Conservation (phyloP, 306 rosid species). For the Dicorynia guianensis region DNA sequence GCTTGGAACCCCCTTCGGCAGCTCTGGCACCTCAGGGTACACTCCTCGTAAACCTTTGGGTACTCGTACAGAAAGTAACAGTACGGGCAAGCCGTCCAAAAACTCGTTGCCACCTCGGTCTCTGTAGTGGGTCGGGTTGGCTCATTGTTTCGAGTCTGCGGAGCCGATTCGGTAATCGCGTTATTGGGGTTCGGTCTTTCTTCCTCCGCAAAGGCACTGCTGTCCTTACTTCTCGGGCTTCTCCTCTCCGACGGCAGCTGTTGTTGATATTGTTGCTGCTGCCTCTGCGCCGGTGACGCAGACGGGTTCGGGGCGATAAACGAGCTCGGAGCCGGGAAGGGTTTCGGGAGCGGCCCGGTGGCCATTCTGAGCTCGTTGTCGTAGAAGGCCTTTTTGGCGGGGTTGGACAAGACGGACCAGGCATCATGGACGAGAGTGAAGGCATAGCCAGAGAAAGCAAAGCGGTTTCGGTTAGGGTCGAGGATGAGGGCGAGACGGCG, state of each 20-base stretch:
- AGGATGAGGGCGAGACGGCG: constrained; percentile 78
- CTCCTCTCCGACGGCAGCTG: constrained; percentile 40
- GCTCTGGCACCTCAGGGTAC: constrained; percentile 81
- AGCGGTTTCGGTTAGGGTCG: constrained; percentile 65
- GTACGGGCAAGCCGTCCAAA: constrained; percentile 98
- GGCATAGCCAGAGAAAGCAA: constrained; percentile 69
- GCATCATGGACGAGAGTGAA: constrained; percentile 78
- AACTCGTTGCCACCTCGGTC: constrained; percentile 39
- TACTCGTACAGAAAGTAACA: constrained; percentile 82
- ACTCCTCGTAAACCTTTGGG: constrained; percentile 72
- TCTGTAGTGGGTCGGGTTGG: constrained; percentile 33
- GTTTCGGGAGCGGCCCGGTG: constrained; percentile 42
- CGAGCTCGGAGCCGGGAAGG: constrained; percentile 13
- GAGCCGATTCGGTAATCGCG: constrained; percentile 41
- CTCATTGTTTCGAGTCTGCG: constrained; percentile 33
- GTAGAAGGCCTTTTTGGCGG: constrained; percentile 60
- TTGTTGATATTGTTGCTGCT: constrained; percentile 34
- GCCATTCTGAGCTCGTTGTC: constrained; percentile 62
- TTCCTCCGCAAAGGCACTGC: constrained; percentile 36
- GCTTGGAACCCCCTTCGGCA: constrained; percentile 83
- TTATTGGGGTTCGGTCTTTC: constrained; percentile 55
- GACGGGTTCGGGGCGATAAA: background rate
- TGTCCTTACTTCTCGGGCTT: constrained; percentile 49
- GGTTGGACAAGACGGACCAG: constrained; percentile 77
- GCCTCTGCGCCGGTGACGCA: constrained; percentile 28